A percentile compares a stretch with the other conserved stretches of the same genome.
Evolutionary conservation across 345 rosid species (phyloP).

Genomic region (Abelmoschus esculentus): DNA sequence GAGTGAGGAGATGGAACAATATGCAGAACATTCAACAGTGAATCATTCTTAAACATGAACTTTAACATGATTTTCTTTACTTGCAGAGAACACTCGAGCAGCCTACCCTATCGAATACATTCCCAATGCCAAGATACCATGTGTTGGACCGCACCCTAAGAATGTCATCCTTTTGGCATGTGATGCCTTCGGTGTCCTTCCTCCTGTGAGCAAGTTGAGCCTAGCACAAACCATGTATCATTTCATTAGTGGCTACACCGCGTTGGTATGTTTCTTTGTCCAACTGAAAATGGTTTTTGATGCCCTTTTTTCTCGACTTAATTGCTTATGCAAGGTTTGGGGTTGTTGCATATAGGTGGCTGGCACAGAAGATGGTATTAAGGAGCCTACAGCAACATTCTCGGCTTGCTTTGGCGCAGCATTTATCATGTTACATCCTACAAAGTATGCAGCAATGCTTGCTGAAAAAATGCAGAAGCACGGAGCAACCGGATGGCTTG

Average conservation of each 20-base stretch:
- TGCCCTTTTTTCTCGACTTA: background rate
- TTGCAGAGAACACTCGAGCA: conserved; percentile 90
- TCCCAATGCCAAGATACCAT: conserved; percentile 86
- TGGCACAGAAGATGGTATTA: conserved; percentile 90
- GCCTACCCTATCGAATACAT: conserved; percentile 91
- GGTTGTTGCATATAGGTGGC: conserved; percentile 48
- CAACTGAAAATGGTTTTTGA: background rate
- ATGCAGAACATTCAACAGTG: background rate
- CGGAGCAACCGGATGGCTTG: conserved; percentile 95
- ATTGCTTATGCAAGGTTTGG: background rate
- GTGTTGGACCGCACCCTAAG: conserved; percentile 87
- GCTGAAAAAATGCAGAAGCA: conserved; percentile 94
- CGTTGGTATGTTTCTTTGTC: conserved; percentile 43
- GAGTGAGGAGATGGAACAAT: background rate
- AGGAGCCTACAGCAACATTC: conserved; percentile 86
- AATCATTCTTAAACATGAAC: background rate
- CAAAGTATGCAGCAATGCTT: conserved; percentile 94
- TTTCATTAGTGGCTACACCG: conserved; percentile 97
- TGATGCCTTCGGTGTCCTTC: conserved; percentile 95
- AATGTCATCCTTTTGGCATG: conserved; percentile 94
- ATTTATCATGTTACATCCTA: conserved; percentile 92
- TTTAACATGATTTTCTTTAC: background rate
- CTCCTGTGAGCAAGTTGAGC: conserved; percentile 96
- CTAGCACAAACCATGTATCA: conserved; percentile 96
- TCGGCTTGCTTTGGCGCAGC: conserved; percentile 99